These are phyloP conservation scores for Saccharomycopsis malanga DNA, from an alignment of 805 yeast genomes.

Conservation along the genomic window DNA sequence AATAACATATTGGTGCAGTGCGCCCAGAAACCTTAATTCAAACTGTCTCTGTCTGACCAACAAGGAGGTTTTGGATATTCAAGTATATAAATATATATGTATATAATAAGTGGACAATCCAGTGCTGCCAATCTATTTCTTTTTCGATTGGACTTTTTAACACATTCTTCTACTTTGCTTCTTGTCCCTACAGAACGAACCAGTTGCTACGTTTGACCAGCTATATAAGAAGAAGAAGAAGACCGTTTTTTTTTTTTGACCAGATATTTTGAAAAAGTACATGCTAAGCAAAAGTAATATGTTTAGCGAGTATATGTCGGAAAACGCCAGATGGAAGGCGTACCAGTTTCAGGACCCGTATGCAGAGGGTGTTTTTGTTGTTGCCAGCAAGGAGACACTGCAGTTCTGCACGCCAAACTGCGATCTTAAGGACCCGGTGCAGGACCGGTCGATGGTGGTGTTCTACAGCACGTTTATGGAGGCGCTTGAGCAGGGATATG, in stretches of 20 bases:
- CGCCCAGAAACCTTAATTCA: too few species aligned
- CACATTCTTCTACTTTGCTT: too few species aligned
- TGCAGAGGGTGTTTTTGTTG: constrained; percentile 15
- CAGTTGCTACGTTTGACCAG: too few species aligned
- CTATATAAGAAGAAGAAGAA: too few species aligned
- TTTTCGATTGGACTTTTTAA: too few species aligned
- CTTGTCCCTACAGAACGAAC: too few species aligned
- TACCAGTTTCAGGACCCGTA: constrained; percentile 14
- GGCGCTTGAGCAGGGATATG: constrained; percentile 40
- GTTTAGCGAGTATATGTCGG: neutral
- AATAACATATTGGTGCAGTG: too few species aligned
- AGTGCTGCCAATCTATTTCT: too few species aligned
- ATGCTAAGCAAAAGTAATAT: neutral
- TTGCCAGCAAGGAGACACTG: constrained; percentile 10
- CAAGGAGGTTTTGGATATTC: too few species aligned
- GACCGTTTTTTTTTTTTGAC: neutral
- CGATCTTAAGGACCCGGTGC: constrained; percentile 40
- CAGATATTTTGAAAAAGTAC: neutral
- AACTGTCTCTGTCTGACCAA: too few species aligned
- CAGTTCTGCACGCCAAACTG: constrained; percentile 63
- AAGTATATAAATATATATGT: too few species aligned
- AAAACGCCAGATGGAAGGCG: constrained; percentile 16
- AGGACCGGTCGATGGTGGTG: constrained; percentile 35
- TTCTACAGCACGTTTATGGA: constrained; percentile 37
- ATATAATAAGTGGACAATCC: too few species aligned